phyloP scores from a whole-genome alignment of 257 asterid genomes.

The Nicotiana paniculata region DNA sequence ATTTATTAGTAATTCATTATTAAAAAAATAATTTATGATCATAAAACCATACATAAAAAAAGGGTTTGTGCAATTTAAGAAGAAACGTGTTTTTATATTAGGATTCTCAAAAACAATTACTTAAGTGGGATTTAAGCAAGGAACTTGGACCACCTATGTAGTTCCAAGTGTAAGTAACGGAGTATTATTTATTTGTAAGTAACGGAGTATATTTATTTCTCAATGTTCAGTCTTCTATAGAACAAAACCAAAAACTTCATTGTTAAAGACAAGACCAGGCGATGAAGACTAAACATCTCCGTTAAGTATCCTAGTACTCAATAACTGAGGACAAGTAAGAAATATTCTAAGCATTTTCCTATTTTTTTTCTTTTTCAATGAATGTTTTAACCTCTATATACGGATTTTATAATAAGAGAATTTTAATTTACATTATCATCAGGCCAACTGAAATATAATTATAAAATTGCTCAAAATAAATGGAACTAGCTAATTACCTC shows the following conservation, averaged over 20 bases:
- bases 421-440: too few relatives aligned
- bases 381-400: too few relatives aligned
- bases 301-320: not conserved
- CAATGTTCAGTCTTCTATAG: not conserved
- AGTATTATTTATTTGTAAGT: not conserved
- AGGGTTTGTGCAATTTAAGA: not conserved
- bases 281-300: not conserved
- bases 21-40: not conserved
- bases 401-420: too few relatives aligned
- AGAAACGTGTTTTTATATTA: not conserved
- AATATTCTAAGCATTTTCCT: not conserved
- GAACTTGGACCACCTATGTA: not conserved
- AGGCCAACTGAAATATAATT: too few relatives aligned
- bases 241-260: too few relatives aligned
- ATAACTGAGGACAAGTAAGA: not conserved
- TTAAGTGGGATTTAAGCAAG: not conserved
- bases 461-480: too few relatives aligned
- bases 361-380: not conserved
- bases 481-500: not conserved
- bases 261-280: not conserved
- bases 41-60: not conserved
- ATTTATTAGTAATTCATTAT: not conserved
- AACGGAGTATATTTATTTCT: not conserved
- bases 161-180: not conserved
- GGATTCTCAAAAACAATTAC: not conserved